phyloP scores from a whole-genome alignment of 345 rosid species.

The Reutealis trisperma region DNA sequence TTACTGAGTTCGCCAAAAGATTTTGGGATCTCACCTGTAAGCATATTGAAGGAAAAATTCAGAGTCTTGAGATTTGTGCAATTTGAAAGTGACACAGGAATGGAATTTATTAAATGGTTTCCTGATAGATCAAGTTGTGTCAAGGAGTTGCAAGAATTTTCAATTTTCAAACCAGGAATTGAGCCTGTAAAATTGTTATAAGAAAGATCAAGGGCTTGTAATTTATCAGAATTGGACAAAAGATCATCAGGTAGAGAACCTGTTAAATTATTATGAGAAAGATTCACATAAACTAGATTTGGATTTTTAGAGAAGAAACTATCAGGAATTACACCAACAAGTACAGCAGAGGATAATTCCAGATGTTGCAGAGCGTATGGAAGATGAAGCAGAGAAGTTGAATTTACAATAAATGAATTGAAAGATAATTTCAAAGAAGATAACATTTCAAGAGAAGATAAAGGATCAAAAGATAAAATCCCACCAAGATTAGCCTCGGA shows the following conservation, averaged over 20 bases:
- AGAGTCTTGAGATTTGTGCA: conserved; percentile 72
- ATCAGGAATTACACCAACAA: conserved; percentile 65
- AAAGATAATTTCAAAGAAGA: conserved; percentile 61
- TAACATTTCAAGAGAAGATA: conserved; percentile 60
- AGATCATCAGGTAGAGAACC: conserved; percentile 62
- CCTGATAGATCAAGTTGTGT: conserved; percentile 66
- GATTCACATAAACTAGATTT: conserved; percentile 53
- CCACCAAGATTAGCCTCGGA: conserved; percentile 55
- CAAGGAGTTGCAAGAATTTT: conserved; percentile 63
- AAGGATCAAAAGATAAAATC: conserved; percentile 53
- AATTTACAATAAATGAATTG: conserved; percentile 53
- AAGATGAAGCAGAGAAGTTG: conserved; percentile 75
- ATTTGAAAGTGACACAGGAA: conserved; percentile 67
- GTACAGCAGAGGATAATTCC: conserved; percentile 60
- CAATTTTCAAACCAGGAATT: conserved; percentile 57
- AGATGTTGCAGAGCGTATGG: conserved; percentile 67
- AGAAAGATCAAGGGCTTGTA: conserved; percentile 76
- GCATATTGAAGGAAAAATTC: conserved; percentile 60
- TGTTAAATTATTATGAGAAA: conserved; percentile 68
- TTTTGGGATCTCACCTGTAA: conserved; percentile 68
- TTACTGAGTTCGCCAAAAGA: conserved; percentile 53
- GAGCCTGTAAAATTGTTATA: conserved; percentile 86
- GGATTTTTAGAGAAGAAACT: conserved; percentile 55
- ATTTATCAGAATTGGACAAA: conserved; percentile 51
- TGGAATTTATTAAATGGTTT: conserved; percentile 51